These are phyloP conservation scores for Heracleum sosnowskyi DNA, from an alignment of 129 eudicot genomes.

Conservation along the genomic window DNA sequence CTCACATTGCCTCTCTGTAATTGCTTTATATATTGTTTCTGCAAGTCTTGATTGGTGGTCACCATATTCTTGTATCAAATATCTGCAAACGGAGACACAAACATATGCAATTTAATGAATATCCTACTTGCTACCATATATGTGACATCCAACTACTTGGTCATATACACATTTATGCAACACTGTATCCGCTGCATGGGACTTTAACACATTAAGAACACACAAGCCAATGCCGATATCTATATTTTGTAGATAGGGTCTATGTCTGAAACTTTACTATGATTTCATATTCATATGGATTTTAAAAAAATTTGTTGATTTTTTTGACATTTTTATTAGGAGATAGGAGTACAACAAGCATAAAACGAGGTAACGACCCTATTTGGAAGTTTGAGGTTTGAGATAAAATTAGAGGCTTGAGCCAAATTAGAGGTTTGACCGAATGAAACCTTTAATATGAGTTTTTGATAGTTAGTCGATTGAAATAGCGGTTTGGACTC, in stretches of 20 bases:
- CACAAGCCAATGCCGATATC: not conserved
- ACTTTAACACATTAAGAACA: not conserved
- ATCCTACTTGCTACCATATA: not conserved
- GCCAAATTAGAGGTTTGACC: too few relatives aligned
- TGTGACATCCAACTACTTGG: not conserved
- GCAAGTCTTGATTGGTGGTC: conserved; percentile 54
- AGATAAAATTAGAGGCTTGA: too few relatives aligned
- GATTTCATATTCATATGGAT: too few relatives aligned
- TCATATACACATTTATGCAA: not conserved
- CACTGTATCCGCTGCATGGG: not conserved
- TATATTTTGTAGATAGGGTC: too few relatives aligned
- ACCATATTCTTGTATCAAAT: conserved; percentile 52
- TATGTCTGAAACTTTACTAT: too few relatives aligned
- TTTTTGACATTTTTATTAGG: too few relatives aligned
- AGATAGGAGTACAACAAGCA: not conserved
- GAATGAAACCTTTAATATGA: too few relatives aligned
- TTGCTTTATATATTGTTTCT: conserved; percentile 34
- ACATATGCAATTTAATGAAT: not conserved
- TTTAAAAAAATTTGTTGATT: too few relatives aligned
- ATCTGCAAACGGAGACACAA: conserved; percentile 17
- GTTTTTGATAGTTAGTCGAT: too few relatives aligned
- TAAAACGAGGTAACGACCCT: not conserved
- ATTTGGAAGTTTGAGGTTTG: too few relatives aligned
- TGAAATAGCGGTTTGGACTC: too few relatives aligned
- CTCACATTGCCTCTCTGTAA: conserved; percentile 21